Percentiles rank a stretch among this genome's conserved stretches.
Evolutionary conservation across 2,329 filamentous ascomycete species (phyloP).

Genomic region (Colletotrichum musicola): DNA sequence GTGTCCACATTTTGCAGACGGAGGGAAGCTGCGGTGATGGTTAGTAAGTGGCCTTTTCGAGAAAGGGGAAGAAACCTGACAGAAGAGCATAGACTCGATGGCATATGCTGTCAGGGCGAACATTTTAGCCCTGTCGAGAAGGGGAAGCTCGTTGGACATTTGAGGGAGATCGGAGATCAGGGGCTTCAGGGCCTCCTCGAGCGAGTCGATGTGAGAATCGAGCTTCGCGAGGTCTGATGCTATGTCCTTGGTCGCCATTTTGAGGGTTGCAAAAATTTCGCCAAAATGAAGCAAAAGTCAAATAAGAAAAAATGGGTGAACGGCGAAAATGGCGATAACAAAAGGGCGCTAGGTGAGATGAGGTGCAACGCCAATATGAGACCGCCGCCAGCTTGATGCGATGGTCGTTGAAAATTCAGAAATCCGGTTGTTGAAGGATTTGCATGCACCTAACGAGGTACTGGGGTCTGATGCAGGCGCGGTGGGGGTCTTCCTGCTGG

Average conservation of each 20-base stretch:
- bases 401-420: slow-evolving; percentile 35
- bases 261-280: background rate
- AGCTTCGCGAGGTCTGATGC: slow-evolving; percentile 78
- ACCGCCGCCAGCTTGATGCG: slow-evolving; percentile 6
- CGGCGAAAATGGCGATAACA: background rate
- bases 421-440: slow-evolving; percentile 25
- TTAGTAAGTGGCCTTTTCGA: background rate
- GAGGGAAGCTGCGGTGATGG: slow-evolving; percentile 70
- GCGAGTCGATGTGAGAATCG: slow-evolving; percentile 81
- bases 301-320: background rate
- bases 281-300: background rate
- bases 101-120: slow-evolving; percentile 90
- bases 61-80: slow-evolving; percentile 59
- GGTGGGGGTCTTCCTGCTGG: slow-evolving; percentile 27
- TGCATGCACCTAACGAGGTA: slow-evolving; percentile 35
- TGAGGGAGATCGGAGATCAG: slow-evolving; percentile 76
- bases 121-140: slow-evolving; percentile 96
- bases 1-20: slow-evolving; percentile 83
- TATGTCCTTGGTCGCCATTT: slow-evolving; percentile 67
- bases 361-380: background rate
- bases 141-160: slow-evolving; percentile 81
- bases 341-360: background rate
- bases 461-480: slow-evolving; percentile 1
- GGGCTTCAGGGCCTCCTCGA: slow-evolving; percentile 81
- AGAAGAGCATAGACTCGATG: slow-evolving; percentile 91